These are phyloP conservation scores for Sclerotinia borealis DNA, from an alignment of 2,329 filamentous ascomycete species.

Conservation along the genomic window DNA sequence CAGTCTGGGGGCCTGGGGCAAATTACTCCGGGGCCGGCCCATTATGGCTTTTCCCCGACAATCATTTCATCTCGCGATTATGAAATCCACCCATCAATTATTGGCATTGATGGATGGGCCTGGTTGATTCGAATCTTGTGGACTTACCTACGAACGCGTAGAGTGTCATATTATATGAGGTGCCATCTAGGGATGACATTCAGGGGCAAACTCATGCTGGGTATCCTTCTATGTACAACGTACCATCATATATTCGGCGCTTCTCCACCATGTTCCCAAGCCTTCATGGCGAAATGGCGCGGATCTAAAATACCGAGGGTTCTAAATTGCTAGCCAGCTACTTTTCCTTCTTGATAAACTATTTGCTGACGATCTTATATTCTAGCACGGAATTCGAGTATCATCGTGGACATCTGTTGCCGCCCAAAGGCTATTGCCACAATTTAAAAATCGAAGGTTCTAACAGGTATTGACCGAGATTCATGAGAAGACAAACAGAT, in stretches of 20 bases:
- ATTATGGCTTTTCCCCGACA: background rate
- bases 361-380: background rate
- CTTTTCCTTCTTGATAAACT: background rate
- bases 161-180: constrained; percentile 12
- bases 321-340: constrained; percentile 1
- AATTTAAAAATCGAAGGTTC: background rate
- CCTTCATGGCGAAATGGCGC: background rate
- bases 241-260: background rate
- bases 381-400: background rate
- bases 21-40: background rate
- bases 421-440: background rate
- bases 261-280: background rate
- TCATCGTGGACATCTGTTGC: background rate
- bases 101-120: background rate
- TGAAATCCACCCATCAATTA: background rate
- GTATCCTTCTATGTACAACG: background rate
- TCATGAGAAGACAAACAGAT: constrained; percentile 2
- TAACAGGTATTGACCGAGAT: background rate
- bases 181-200: background rate
- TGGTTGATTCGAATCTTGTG: background rate
- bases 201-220: constrained; percentile 5
- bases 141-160: constrained; percentile 5
- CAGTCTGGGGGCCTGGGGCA: constrained; percentile 1
- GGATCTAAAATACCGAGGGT: background rate
- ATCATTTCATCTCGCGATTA: background rate